These are phyloP conservation scores for Backusella circina DNA, from an alignment of 192 early-diverging fungal species.

Conservation along the genomic window DNA sequence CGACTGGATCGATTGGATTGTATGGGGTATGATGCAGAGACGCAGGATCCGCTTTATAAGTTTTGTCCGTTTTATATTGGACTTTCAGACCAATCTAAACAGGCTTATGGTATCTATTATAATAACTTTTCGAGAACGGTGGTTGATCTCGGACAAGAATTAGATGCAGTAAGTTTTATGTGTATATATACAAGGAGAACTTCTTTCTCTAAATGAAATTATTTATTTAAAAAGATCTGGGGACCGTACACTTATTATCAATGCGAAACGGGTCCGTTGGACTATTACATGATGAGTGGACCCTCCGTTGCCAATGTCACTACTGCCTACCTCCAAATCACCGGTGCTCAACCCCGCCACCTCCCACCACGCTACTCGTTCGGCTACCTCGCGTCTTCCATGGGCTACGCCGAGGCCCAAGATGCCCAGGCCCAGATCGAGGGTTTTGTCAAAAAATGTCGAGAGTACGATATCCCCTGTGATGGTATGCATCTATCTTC, in stretches of 20 bases:
- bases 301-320: slow-evolving; percentile 41
- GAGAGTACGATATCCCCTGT: slow-evolving; percentile 48
- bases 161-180: slow-evolving; percentile 22
- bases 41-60: slow-evolving; percentile 59
- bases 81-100: slow-evolving; percentile 17
- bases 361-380: slow-evolving; percentile 48
- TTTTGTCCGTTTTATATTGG: slow-evolving; percentile 51
- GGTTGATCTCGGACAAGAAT: slow-evolving; percentile 49
- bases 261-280: slow-evolving; percentile 33
- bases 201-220: neutral
- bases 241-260: slow-evolving; percentile 45
- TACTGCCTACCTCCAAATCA: slow-evolving; percentile 30
- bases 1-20: slow-evolving; percentile 50
- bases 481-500: slow-evolving; percentile 58
- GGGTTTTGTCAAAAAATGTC: slow-evolving; percentile 36
- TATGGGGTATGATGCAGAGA: slow-evolving; percentile 53
- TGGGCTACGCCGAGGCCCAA: slow-evolving; percentile 61
- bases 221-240: slow-evolving; percentile 36
- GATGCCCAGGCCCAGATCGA: slow-evolving; percentile 51
- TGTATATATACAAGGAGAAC: neutral
- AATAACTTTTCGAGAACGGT: slow-evolving; percentile 44
- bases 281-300: slow-evolving; percentile 42
- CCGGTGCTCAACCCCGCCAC: slow-evolving; percentile 36
- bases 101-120: slow-evolving; percentile 53
- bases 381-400: slow-evolving; percentile 57